Base-by-base conservation (phyloP, 106 monocot genomes). In the Gastrodia elata region DNA sequence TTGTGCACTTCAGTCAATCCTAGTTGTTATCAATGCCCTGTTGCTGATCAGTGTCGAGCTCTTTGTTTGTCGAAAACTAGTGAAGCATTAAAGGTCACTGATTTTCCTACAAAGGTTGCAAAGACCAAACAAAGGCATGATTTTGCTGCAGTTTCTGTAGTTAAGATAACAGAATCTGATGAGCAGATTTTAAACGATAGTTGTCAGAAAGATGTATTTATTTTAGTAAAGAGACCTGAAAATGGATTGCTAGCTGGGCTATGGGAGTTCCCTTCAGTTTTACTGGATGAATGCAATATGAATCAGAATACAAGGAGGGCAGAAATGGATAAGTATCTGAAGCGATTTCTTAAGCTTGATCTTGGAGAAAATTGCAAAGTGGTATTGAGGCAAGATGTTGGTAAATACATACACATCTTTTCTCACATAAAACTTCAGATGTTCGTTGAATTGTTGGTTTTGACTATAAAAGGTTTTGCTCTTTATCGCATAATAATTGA, bases 221-320 rank as follows among this genome's bases (percentile, higher is more conserved):
- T 97, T 70, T 80, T 97, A 18, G 82, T 97, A 8, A 97, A 92
- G 64, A 90, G 97, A 68, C 92, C 88, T 65, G 83, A 92, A 48
- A 73, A 90, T 77, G 96, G 96, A 37, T 79, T 97, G 73, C 89
- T 97, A 41, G 96, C 96, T 71, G 96, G 96, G 8, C 81, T 97
- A 20, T 97, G 96, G 96, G 96, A 97, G 75, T 97, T 97, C 46
- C 96, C 96, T 42, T 81, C 84, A 10, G 84, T 97, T 79, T 73
- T 88, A 26, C 9, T 97, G 38, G 78, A 86, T 14, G 87, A 84
- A 74, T 74, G 71, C 16, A 49, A 65, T 33, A 78, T 55, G 0
- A 86, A 90, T 78, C 57, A 80, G 58, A 27, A 10, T 9, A 72
- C 73, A 36, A 90, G 96, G 73, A 87, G 90, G 74, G 76, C 71